phyloP scores from a whole-genome alignment of 306 rosid genomes.

The Trifolium dubium region DNA sequence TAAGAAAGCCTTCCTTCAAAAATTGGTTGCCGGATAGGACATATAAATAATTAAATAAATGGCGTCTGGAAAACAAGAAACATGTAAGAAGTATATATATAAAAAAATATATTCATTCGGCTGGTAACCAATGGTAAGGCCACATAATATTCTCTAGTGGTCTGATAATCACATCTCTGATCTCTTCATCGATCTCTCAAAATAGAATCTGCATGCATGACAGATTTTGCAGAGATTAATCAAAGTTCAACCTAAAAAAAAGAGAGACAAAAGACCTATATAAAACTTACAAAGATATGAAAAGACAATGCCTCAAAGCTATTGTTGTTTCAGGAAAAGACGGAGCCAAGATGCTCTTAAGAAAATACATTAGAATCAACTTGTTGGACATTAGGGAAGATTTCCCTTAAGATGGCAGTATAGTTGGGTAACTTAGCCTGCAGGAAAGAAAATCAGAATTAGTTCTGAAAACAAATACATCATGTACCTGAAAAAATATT shows the following conservation, averaged over 20 bases:
- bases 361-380: constrained; percentile 73
- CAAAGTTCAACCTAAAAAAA: constrained; percentile 7
- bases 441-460: constrained; percentile 40
- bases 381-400: constrained; percentile 77
- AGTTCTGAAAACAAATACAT: constrained; percentile 36
- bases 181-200: constrained; percentile 35
- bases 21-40: constrained; percentile 10
- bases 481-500: constrained; percentile 20
- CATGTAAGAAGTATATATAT: constrained; percentile 26
- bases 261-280: constrained; percentile 14
- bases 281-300: constrained; percentile 41
- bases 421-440: constrained; percentile 82
- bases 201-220: constrained; percentile 40
- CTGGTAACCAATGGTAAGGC: constrained; percentile 26
- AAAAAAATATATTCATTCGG: constrained; percentile 5
- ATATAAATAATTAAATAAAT: constrained; percentile 2
- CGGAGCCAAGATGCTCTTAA: constrained; percentile 44
- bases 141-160: constrained; percentile 23
- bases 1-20: constrained; percentile 27
- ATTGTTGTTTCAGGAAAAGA: not conserved
- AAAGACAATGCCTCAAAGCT: constrained; percentile 32
- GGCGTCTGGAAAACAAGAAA: constrained; percentile 28
- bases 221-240: constrained; percentile 27
- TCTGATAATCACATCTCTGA: constrained; percentile 25
- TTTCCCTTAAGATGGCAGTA: constrained; percentile 49